Percentiles rank a stretch among this genome's conserved stretches.
Evolutionary conservation across 176 grass and related monocot genomes (phyloP).

Genomic region (Lolium rigidum): DNA sequence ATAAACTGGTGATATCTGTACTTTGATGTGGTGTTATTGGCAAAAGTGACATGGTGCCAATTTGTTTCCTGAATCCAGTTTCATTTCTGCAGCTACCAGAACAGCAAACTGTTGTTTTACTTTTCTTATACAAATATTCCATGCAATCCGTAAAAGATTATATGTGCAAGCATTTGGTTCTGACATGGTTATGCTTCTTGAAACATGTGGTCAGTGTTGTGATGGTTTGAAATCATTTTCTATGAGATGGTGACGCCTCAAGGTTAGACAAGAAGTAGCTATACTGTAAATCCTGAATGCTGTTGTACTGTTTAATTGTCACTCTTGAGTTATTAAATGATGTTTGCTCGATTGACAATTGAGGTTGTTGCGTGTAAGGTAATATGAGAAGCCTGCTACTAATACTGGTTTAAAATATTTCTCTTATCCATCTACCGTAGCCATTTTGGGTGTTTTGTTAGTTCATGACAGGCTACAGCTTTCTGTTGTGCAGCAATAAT

Average conservation of each 20-base stretch:
- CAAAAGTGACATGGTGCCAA: constrained; percentile 14
- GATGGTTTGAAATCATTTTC: background rate
- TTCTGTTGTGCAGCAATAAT: constrained; percentile 5
- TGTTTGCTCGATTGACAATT: background rate
- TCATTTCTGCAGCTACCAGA: constrained; percentile 15
- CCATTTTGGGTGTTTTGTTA: background rate
- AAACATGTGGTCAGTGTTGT: constrained; percentile 7
- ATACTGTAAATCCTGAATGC: constrained; percentile 13
- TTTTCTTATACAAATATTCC: constrained; percentile 24
- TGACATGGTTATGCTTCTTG: constrained; percentile 23
- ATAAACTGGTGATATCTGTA: constrained; percentile 30
- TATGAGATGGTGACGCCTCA: constrained; percentile 15
- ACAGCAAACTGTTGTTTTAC: constrained; percentile 9
- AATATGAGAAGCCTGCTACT: background rate
- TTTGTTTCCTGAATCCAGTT: constrained; percentile 26
- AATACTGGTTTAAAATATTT: background rate
- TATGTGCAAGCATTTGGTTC: constrained; percentile 1
- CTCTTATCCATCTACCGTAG: background rate
- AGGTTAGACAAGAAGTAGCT: constrained; percentile 24
- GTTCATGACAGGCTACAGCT: background rate
- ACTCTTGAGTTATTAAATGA: constrained; percentile 9
- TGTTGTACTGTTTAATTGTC: constrained; percentile 7
- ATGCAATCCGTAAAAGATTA: constrained; percentile 35
- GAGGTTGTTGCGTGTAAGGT: constrained; percentile 12
- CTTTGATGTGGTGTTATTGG: constrained; percentile 13